phyloP scores from a whole-genome alignment of 2,329 filamentous ascomycete genomes.

The Allantophomopsis cytisporea region DNA sequence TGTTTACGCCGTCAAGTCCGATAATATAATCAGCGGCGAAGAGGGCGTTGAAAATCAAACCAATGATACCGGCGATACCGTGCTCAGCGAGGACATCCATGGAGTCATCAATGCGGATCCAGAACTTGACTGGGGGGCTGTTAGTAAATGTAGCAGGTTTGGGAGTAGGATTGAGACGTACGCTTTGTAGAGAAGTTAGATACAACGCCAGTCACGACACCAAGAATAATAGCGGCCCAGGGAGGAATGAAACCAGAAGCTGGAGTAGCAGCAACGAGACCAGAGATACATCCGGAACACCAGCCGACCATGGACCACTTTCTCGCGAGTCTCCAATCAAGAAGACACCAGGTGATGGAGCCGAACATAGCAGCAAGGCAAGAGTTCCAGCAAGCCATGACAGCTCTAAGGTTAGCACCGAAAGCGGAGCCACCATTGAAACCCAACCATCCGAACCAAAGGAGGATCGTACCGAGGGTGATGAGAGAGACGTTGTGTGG shows the following conservation, averaged over 20 bases:
- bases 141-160: slow-evolving; percentile 3
- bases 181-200: slow-evolving; percentile 57
- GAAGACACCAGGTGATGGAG: slow-evolving; percentile 84
- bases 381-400: slow-evolving; percentile 97
- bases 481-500: slow-evolving; percentile 98
- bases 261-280: slow-evolving; percentile 56
- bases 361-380: slow-evolving; percentile 72
- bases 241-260: slow-evolving; percentile 55
- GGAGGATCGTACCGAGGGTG: slow-evolving; percentile 84
- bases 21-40: slow-evolving; percentile 60
- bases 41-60: slow-evolving; percentile 59
- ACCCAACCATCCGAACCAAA: slow-evolving; percentile 98
- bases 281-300: slow-evolving; percentile 60
- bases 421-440: slow-evolving; percentile 97
- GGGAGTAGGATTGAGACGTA: slow-evolving; percentile 10
- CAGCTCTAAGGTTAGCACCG: slow-evolving; percentile 83
- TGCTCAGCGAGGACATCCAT: slow-evolving; percentile 64
- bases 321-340: slow-evolving; percentile 86
- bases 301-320: slow-evolving; percentile 81
- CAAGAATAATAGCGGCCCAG: slow-evolving; percentile 54
- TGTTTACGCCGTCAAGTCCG: slow-evolving; percentile 66
- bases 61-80: slow-evolving; percentile 55
- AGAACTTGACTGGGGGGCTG: slow-evolving; percentile 19
- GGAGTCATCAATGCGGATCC: slow-evolving; percentile 53
- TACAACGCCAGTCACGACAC: slow-evolving; percentile 48